These are phyloP conservation scores for Xylariaceae sp. DNA, from an alignment of 2,329 filamentous ascomycete species.

Conservation along the genomic window DNA sequence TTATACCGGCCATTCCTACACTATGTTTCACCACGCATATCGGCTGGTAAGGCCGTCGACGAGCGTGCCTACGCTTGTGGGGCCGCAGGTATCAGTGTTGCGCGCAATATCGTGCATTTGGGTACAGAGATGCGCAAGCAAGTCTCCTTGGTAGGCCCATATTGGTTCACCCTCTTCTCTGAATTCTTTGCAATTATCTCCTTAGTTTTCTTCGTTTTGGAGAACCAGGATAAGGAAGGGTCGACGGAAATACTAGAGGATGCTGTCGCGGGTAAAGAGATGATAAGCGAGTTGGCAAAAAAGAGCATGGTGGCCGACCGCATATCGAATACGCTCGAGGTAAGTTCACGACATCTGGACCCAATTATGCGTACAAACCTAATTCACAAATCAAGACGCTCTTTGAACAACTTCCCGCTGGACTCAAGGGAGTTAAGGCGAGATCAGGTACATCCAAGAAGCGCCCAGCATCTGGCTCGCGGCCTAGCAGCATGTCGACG, in stretches of 20 bases:
- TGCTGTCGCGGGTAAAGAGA: conserved; percentile 77
- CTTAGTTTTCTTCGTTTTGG: conserved; percentile 73
- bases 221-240: conserved; percentile 71
- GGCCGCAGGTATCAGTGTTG: conserved; percentile 57
- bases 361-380: background rate
- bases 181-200: conserved; percentile 79
- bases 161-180: conserved; percentile 84
- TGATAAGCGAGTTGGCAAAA: conserved; percentile 72
- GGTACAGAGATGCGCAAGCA: conserved; percentile 72
- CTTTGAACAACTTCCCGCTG: conserved; percentile 78
- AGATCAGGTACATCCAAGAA: conserved; percentile 47
- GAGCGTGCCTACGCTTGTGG: conserved; percentile 74
- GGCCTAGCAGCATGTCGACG: conserved; percentile 26
- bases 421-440: conserved; percentile 51
- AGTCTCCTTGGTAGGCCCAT: conserved; percentile 71
- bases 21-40: conserved; percentile 66
- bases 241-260: conserved; percentile 80
- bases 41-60: conserved; percentile 57
- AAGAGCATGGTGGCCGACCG: conserved; percentile 86
- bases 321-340: conserved; percentile 72
- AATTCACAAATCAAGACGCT: conserved; percentile 50
- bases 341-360: conserved; percentile 39
- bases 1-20: conserved; percentile 80
- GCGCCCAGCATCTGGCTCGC: conserved; percentile 47
- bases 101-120: conserved; percentile 73